Conservation (phyloP, 805 yeast genomes). For the Pichia californica region DNA sequence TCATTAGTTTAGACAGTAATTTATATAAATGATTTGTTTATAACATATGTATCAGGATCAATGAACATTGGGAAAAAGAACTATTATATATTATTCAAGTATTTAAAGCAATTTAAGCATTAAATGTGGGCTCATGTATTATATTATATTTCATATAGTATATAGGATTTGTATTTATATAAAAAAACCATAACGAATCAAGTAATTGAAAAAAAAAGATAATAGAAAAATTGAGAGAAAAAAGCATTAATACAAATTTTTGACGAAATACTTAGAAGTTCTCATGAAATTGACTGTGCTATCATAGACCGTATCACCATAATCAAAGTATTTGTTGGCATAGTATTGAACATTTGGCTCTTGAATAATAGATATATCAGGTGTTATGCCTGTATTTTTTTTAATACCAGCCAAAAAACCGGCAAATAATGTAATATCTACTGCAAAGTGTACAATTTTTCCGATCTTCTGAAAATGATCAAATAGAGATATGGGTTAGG, state of each 20-base stretch:
- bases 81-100: too few relatives aligned
- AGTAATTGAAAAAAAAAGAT: too few relatives aligned
- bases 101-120: too few relatives aligned
- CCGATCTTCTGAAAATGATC: slow-evolving; percentile 18
- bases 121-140: too few relatives aligned
- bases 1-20: too few relatives aligned
- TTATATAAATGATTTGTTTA: too few relatives aligned
- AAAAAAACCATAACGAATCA: too few relatives aligned
- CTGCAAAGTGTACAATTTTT: slow-evolving; percentile 48
- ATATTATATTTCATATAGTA: too few relatives aligned
- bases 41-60: too few relatives aligned
- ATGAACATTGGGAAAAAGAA: too few relatives aligned
- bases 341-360: slow-evolving; percentile 44
- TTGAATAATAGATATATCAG: slow-evolving; percentile 44
- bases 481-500: background rate
- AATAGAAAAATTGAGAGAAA: too few relatives aligned
- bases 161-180: too few relatives aligned
- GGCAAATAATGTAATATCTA: slow-evolving; percentile 57
- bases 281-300: slow-evolving; percentile 62
- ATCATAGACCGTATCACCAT: slow-evolving; percentile 84
- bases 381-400: slow-evolving; percentile 63
- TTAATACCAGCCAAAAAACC: slow-evolving; percentile 68
- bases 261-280: slow-evolving; percentile 62
- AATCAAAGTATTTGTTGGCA: slow-evolving; percentile 59
- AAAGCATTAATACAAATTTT: slow-evolving; percentile 5